Conservation (phyloP, 2,329 filamentous ascomycete genomes). For the Colletotrichum phormii region DNA sequence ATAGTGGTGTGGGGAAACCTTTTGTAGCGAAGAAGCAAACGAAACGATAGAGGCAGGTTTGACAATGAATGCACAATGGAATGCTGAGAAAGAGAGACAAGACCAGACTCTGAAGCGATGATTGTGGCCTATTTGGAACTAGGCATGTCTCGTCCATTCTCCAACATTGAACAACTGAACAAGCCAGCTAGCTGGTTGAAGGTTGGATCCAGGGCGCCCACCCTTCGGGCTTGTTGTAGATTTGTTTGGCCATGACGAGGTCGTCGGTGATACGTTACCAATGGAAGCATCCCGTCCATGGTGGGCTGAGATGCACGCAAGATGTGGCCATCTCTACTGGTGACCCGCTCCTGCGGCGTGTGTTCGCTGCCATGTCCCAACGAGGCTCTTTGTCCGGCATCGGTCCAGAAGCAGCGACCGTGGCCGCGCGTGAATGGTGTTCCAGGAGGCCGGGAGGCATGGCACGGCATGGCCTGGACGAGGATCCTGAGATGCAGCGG, state of each 20-base stretch:
- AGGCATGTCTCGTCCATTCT: neutral
- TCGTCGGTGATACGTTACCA: neutral
- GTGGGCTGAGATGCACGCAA: slow-evolving; percentile 35
- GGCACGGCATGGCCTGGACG: slow-evolving; percentile 29
- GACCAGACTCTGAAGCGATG: neutral
- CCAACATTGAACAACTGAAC: neutral
- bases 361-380: slow-evolving; percentile 28
- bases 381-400: slow-evolving; percentile 28
- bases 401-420: slow-evolving; percentile 25
- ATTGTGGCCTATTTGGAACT: neutral
- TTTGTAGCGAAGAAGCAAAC: slow-evolving; percentile 5
- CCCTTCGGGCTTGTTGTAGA: neutral
- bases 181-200: neutral
- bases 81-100: neutral
- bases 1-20: slow-evolving; percentile 34
- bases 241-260: neutral
- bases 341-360: slow-evolving; percentile 17
- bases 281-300: neutral
- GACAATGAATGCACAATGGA: neutral
- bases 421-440: slow-evolving; percentile 31
- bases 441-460: slow-evolving; percentile 31
- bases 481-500: slow-evolving; percentile 37
- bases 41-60: slow-evolving; percentile 4
- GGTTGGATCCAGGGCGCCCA: neutral
- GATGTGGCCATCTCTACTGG: slow-evolving; percentile 22